phyloP scores from a whole-genome alignment of 352 stramenopile genomes.

The Globisporangium nodosum region DNA sequence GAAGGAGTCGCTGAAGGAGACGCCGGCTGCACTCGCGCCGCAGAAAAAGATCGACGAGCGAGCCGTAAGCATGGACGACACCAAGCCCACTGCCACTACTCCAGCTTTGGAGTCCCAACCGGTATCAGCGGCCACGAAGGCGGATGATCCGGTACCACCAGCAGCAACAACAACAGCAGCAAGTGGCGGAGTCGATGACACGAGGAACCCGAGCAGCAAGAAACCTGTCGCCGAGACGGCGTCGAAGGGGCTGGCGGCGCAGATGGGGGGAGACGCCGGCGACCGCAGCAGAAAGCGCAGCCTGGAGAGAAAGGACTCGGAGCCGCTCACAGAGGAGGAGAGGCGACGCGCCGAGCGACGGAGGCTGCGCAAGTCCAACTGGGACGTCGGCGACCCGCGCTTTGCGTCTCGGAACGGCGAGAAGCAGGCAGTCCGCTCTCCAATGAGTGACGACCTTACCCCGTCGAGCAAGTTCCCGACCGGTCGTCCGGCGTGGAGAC shows the following conservation, averaged over 20 bases:
- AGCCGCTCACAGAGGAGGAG: constrained; percentile 46
- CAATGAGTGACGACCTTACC: constrained; percentile 16
- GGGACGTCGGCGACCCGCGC: constrained; percentile 76
- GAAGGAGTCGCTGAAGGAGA: constrained; percentile 13
- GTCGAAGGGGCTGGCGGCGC: neutral
- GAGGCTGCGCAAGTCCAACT: constrained; percentile 71
- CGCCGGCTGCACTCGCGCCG: neutral
- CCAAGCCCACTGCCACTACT: neutral
- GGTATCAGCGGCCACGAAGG: too few relatives aligned
- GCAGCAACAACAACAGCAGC: too few relatives aligned
- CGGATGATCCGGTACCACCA: too few relatives aligned
- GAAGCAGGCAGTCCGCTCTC: constrained; percentile 4
- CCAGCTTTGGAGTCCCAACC: neutral
- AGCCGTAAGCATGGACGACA: neutral
- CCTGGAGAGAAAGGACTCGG: constrained; percentile 23
- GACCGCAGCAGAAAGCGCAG: constrained; percentile 36
- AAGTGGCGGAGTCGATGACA: neutral
- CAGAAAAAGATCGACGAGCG: constrained; percentile 6
- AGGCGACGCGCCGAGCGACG: constrained; percentile 56
- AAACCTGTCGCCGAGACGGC: neutral
- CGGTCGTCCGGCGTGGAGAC: constrained; percentile 46
- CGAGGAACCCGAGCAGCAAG: neutral
- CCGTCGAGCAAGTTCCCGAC: constrained; percentile 44
- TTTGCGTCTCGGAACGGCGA: constrained; percentile 26
- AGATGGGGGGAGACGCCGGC: neutral